phyloP scores from a whole-genome alignment of 257 asterid species.

The Prunella vulgaris region DNA sequence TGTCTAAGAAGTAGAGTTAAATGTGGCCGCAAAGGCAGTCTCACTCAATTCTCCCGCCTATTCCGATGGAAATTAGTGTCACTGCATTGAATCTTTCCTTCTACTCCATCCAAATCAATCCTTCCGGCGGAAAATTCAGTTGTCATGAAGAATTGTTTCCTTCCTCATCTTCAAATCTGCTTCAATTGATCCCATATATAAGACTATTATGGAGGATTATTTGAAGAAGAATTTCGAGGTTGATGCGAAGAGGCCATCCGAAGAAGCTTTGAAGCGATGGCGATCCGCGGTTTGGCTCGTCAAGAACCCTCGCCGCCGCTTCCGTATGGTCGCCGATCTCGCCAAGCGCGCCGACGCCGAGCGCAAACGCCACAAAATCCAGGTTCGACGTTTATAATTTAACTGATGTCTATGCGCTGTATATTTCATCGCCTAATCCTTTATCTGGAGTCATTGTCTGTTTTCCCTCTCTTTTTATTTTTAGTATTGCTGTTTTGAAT shows the following conservation, averaged over 20 bases:
- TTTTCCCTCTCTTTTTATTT: background rate
- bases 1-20: too few species aligned
- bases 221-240: slow-evolving; percentile 61
- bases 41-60: slow-evolving; percentile 25
- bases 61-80: slow-evolving; percentile 20
- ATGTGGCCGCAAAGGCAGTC: slow-evolving; percentile 1
- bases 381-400: slow-evolving; percentile 34
- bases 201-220: slow-evolving; percentile 50
- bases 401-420: background rate
- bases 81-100: slow-evolving; percentile 18
- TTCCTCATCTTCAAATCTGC: slow-evolving; percentile 8
- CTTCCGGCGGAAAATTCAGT: slow-evolving; percentile 2
- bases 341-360: slow-evolving; percentile 75
- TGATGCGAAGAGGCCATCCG: slow-evolving; percentile 66
- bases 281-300: slow-evolving; percentile 79
- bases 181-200: background rate
- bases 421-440: background rate
- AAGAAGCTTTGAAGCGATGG: slow-evolving; percentile 65
- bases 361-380: slow-evolving; percentile 44
- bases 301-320: slow-evolving; percentile 77
- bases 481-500: background rate
- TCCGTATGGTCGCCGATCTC: slow-evolving; percentile 87
- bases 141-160: background rate
- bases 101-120: slow-evolving; percentile 3
- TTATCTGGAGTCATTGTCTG: background rate